Percentiles rank a stretch among this genome's conserved stretches.
Conservation (phyloP, 371 early-diverging fungal species). For the Choanephora cucurbitarum region DNA sequence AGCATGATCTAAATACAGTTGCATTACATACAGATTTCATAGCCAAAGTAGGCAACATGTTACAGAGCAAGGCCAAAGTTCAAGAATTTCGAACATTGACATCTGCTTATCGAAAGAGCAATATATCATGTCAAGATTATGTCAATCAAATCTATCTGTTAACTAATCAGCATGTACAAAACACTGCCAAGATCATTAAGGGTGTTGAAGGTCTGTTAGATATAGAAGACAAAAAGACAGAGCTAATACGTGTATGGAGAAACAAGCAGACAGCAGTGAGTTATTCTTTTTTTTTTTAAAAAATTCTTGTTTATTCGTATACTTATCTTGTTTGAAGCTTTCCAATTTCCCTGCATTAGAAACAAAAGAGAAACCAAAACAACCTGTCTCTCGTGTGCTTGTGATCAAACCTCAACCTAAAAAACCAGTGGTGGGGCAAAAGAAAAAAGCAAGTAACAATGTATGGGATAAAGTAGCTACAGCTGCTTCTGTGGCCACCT, state of each 20-base stretch:
- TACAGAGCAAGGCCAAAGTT: conserved; percentile 52
- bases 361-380: conserved; percentile 1
- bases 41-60: conserved; percentile 46
- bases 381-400: conserved; percentile 16
- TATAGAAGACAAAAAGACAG: conserved; percentile 58
- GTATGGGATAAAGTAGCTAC: conserved; percentile 27
- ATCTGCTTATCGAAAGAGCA: conserved; percentile 54
- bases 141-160: conserved; percentile 56
- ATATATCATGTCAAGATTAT: conserved; percentile 57
- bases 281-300: background rate
- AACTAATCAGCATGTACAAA: conserved; percentile 44
- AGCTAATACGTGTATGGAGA: conserved; percentile 70
- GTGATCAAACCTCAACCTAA: conserved; percentile 19
- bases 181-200: conserved; percentile 52
- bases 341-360: conserved; percentile 32
- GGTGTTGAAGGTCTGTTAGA: conserved; percentile 59
- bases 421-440: conserved; percentile 4
- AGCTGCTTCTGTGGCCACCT: conserved; percentile 14
- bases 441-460: conserved; percentile 1
- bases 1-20: conserved; percentile 1
- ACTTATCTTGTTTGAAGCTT: conserved; percentile 13
- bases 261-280: conserved; percentile 65
- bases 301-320: too few relatives aligned
- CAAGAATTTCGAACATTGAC: conserved; percentile 64
- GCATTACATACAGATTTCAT: conserved; percentile 46